Percentiles rank a stretch among this genome's conserved stretches.
Evolutionary conservation across 139 green algal genomes (phyloP).

Genomic region (Chlorella sp.): DNA sequence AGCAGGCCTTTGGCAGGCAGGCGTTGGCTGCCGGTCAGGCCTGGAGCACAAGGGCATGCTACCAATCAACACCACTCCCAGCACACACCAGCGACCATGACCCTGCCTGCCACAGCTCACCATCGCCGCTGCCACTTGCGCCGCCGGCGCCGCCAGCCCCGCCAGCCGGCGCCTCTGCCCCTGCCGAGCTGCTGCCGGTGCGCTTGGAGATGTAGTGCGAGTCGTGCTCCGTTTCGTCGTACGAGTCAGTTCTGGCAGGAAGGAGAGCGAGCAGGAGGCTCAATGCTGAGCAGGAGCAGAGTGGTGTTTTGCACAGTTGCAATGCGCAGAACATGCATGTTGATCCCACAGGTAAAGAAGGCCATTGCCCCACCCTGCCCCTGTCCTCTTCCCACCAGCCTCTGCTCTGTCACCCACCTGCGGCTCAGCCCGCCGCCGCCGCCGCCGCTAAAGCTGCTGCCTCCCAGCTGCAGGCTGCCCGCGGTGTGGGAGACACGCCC

Average conservation of each 20-base stretch:
- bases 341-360: too few relatives aligned
- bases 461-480: neutral
- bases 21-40: too few relatives aligned
- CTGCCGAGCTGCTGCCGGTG: neutral
- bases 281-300: too few relatives aligned
- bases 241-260: neutral
- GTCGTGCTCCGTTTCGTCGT: constrained; percentile 15
- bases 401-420: too few relatives aligned
- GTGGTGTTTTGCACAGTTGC: too few relatives aligned
- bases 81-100: too few relatives aligned
- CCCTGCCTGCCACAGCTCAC: too few relatives aligned
- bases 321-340: too few relatives aligned
- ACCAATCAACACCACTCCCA: too few relatives aligned
- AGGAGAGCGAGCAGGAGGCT: neutral
- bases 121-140: neutral
- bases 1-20: too few relatives aligned
- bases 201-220: constrained; percentile 44
- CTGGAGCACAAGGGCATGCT: too few relatives aligned
- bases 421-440: neutral
- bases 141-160: neutral
- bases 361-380: too few relatives aligned
- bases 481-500: neutral
- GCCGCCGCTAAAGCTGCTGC: neutral
- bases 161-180: neutral
- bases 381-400: neutral